phyloP scores from a whole-genome alignment of 2,329 filamentous ascomycete genomes.

The Apiospora phragmitis region DNA sequence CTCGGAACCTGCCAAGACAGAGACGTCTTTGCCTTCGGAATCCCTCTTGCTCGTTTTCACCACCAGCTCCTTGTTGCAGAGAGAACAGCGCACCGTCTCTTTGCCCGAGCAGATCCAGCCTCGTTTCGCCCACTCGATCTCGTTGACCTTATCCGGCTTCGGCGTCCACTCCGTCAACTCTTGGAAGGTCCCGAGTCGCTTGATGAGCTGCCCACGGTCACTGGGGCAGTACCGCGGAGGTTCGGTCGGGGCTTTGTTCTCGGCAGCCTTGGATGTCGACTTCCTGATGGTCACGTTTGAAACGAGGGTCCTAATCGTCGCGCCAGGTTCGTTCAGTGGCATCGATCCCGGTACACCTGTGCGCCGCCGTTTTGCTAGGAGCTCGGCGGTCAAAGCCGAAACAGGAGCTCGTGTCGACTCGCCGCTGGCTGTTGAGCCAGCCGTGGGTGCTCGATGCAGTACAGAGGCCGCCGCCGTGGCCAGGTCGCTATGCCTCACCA shows the following conservation, averaged over 20 bases:
- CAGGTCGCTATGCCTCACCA: constrained; percentile 28
- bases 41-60: constrained; percentile 71
- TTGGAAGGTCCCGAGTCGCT: constrained; percentile 81
- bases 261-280: constrained; percentile 31
- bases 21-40: constrained; percentile 54
- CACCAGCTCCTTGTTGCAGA: constrained; percentile 81
- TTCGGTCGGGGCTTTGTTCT: constrained; percentile 20
- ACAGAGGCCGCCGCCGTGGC: constrained; percentile 33
- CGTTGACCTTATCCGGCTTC: constrained; percentile 81
- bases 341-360: constrained; percentile 45
- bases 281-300: constrained; percentile 44
- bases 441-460: constrained; percentile 13
- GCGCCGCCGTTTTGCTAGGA: constrained; percentile 55
- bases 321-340: constrained; percentile 27
- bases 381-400: constrained; percentile 37
- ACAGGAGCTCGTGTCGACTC: constrained; percentile 14
- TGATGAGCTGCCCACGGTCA: constrained; percentile 80
- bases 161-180: constrained; percentile 92
- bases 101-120: constrained; percentile 86
- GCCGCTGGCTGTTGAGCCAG: constrained; percentile 10
- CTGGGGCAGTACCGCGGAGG: constrained; percentile 79
- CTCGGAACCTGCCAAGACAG: constrained; percentile 58
- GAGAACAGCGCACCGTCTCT: constrained; percentile 81
- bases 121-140: constrained; percentile 91
- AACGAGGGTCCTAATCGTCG: constrained; percentile 31